Evolutionary conservation across 2,329 filamentous ascomycete species (phyloP).

Genomic region (Phyllosticta capitalensis): DNA sequence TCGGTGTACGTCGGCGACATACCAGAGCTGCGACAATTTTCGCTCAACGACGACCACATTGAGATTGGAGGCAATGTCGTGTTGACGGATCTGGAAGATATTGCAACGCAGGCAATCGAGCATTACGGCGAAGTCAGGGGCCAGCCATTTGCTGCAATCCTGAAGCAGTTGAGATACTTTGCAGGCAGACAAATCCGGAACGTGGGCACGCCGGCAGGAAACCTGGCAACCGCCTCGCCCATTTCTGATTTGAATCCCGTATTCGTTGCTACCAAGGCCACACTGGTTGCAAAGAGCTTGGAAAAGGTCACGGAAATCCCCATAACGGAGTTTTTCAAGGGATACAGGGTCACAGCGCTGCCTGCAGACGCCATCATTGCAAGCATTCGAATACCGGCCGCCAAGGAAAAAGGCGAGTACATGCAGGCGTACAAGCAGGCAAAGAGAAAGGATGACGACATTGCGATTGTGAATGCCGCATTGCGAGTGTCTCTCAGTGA

Average conservation of each 20-base stretch:
- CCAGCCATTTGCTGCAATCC: slow-evolving; percentile 81
- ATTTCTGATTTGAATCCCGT: slow-evolving; percentile 96
- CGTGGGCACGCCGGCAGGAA: slow-evolving; percentile 93
- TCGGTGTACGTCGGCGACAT: slow-evolving; percentile 94
- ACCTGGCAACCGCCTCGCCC: slow-evolving; percentile 85
- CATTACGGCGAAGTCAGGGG: slow-evolving; percentile 63
- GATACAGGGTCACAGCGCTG: slow-evolving; percentile 78
- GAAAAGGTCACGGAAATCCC: slow-evolving; percentile 71
- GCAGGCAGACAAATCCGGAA: slow-evolving; percentile 93
- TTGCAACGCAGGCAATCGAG: slow-evolving; percentile 68
- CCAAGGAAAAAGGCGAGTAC: slow-evolving; percentile 66
- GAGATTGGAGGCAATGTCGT: slow-evolving; percentile 90
- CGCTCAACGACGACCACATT: slow-evolving; percentile 69
- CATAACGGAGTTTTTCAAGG: slow-evolving; percentile 86
- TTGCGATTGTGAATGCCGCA: slow-evolving; percentile 90
- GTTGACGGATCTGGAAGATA: slow-evolving; percentile 79
- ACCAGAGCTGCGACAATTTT: slow-evolving; percentile 73
- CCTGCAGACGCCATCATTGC: slow-evolving; percentile 75
- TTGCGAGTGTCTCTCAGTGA: slow-evolving; percentile 64
- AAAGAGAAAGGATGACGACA: slow-evolving; percentile 96
- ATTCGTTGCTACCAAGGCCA: slow-evolving; percentile 76
- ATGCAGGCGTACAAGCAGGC: slow-evolving; percentile 91
- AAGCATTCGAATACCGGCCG: slow-evolving; percentile 74
- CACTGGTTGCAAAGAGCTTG: slow-evolving; percentile 69
- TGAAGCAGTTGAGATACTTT: slow-evolving; percentile 92